phyloP scores from a whole-genome alignment of 768 basidiomycete genomes.

The Boletus tomentosulus region DNA sequence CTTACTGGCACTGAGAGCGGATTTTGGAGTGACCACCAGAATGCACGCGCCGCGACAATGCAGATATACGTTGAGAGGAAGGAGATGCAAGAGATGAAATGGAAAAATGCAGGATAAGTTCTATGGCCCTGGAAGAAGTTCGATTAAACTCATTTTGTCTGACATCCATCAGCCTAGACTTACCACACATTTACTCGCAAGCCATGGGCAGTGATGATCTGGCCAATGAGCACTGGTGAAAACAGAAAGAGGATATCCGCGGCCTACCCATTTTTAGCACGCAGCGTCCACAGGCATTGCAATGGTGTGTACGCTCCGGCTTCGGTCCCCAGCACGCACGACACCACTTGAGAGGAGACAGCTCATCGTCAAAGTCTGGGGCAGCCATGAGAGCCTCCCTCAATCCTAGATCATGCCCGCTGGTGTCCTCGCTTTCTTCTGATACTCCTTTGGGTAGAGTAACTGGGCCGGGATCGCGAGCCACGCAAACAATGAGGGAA shows the following conservation, averaged over 20 bases:
- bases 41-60: conserved; percentile 45
- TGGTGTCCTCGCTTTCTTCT: conserved; percentile 27
- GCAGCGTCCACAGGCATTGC: conserved; percentile 68
- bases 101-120: conserved; percentile 80
- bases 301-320: conserved; percentile 80
- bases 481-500: conserved; percentile 68
- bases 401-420: conserved; percentile 44
- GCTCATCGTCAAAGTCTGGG: conserved; percentile 48
- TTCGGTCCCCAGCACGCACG: conserved; percentile 75
- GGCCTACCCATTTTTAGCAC: conserved; percentile 79
- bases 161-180: conserved; percentile 19
- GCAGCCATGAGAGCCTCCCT: conserved; percentile 57
- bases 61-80: conserved; percentile 61
- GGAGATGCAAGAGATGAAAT: conserved; percentile 65
- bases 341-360: conserved; percentile 66
- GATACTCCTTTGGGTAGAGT: conserved; percentile 17
- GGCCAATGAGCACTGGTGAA: conserved; percentile 9
- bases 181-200: conserved; percentile 74
- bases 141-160: not conserved
- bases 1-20: conserved; percentile 55
- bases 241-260: not conserved
- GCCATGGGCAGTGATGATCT: conserved; percentile 90
- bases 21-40: conserved; percentile 65
- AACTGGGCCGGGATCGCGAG: conserved; percentile 72
- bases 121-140: conserved; percentile 58